Evolutionary conservation across 1,139 yeast species (phyloP), one percentile per base, ranked within the genome.

Genomic region (Blastobotrys proliferans): DNA sequence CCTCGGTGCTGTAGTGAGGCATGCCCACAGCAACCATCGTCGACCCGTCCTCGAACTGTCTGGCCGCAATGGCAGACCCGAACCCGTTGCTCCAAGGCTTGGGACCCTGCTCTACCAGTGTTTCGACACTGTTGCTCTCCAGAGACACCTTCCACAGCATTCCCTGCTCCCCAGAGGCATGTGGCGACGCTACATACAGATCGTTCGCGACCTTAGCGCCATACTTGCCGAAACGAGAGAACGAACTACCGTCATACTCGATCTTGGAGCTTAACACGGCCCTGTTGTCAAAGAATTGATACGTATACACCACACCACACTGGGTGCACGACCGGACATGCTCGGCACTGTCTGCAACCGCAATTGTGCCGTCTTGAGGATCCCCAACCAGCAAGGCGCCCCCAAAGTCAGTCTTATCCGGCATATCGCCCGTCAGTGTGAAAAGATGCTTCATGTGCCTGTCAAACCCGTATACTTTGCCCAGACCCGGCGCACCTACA

Each of bases 1-100:
- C 61, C 9, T 59, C 58, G 25, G 58, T 56, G 8, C 74, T 73
- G 49, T 57, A 70, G 31, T 63, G 61, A 1, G 81, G 79, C 59
- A 71, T 66, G 1, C 81, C 78, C 4, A 73, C 61, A 6, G 69
- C 59, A 21, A 76, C 31, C 26, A 56, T 39, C 1, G 46, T 46
- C 8, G 47, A 47, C 16, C 52, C 54, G 20, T 49, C 38, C 17
- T 50, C 61, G 1, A 57, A 44, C 3, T 51, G 45, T 18, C 54
- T 52, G 1, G 56, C 56, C 2, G 56, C 63, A 11, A 73, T 30
- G 0, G 65, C 47, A 8, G 58, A 50, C 1, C 79, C 80, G 54
- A 70, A 73, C 13, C 70, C 73, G 6, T 65, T 54, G 34, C 60
- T 62, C 3, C 69, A 53, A 1, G 61, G 71, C 11, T 51, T 51